Evolutionary conservation across 225 moss, liverwort and hornwort genomes (phyloP).

Genomic region (Pleurozium schreberi): DNA sequence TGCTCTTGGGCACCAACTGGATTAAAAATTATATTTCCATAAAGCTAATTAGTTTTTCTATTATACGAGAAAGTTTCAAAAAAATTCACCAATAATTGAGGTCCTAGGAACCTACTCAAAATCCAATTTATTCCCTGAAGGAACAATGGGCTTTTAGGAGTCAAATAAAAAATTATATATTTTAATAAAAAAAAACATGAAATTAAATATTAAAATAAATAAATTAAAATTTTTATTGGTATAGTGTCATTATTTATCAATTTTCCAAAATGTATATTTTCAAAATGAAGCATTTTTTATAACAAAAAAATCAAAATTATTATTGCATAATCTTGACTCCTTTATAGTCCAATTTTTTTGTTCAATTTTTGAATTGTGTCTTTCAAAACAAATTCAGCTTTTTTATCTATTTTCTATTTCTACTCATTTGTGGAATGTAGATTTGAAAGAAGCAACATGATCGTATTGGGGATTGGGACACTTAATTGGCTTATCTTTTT

Average conservation of each 20-base stretch:
- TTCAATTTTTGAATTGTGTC: neutral
- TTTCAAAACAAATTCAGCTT: neutral
- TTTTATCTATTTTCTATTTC: too few species aligned
- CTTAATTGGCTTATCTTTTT: neutral
- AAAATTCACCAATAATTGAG: too few species aligned
- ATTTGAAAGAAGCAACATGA: neutral
- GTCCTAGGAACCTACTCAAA: too few species aligned
- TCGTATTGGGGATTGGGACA: neutral
- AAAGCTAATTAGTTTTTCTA: too few species aligned
- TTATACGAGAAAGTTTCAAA: too few species aligned
- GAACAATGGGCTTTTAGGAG: too few species aligned
- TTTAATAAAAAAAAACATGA: neutral
- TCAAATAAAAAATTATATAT: neutral
- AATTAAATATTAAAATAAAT: neutral
- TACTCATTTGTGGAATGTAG: neutral
- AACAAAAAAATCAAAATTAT: neutral
- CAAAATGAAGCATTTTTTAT: neutral
- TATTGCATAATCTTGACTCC: too few species aligned
- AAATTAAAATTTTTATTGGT: accelerated
- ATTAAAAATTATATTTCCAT: too few species aligned
- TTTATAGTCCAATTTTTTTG: too few species aligned
- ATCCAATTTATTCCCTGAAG: too few species aligned
- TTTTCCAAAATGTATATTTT: neutral
- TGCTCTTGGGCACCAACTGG: too few species aligned
- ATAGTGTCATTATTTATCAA: neutral